phyloP scores from a whole-genome alignment of 2,329 filamentous ascomycete species.

The Pseudogymnoascus sp. region DNA sequence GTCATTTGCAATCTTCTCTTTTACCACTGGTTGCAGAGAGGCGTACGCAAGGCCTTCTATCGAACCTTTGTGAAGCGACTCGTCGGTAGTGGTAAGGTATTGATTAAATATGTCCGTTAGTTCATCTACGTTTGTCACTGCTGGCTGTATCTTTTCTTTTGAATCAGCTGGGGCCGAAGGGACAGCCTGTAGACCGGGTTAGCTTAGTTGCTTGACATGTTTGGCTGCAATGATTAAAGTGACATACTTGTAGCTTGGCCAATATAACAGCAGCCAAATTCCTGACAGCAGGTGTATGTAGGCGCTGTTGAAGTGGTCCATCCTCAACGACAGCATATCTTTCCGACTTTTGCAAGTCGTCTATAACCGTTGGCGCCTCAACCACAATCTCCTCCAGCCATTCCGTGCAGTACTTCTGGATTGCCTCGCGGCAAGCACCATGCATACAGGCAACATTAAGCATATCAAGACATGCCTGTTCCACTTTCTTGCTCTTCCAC shows the following conservation, averaged over 20 bases:
- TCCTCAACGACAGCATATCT: conserved; percentile 21
- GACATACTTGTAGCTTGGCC: conserved; percentile 59
- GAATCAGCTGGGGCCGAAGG: conserved; percentile 22
- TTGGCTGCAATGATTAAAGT: conserved; percentile 21
- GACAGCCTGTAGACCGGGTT: conserved; percentile 30
- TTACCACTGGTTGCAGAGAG: conserved; percentile 76
- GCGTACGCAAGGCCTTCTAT: conserved; percentile 91
- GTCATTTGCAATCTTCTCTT: conserved; percentile 71
- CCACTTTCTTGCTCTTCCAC: conserved; percentile 78
- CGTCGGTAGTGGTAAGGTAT: conserved; percentile 55
- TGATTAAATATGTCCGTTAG: conserved; percentile 57
- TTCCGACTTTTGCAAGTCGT: conserved; percentile 20
- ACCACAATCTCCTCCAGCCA: conserved; percentile 78
- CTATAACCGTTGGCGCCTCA: conserved; percentile 55
- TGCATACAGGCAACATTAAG: conserved; percentile 89
- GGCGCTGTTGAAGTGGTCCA: conserved; percentile 26
- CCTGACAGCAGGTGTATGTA: conserved; percentile 54
- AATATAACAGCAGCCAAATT: conserved; percentile 67
- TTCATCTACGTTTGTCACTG: conserved; percentile 58
- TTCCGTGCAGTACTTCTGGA: conserved; percentile 74
- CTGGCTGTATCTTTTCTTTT: conserved; percentile 39
- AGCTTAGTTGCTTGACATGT: conserved; percentile 24
- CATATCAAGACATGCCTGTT: conserved; percentile 80
- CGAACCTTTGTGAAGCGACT: conserved; percentile 57
- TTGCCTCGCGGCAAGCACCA: conserved; percentile 69